Conservation (phyloP, 2,329 filamentous ascomycete species). For the Xylariaceae sp. region DNA sequence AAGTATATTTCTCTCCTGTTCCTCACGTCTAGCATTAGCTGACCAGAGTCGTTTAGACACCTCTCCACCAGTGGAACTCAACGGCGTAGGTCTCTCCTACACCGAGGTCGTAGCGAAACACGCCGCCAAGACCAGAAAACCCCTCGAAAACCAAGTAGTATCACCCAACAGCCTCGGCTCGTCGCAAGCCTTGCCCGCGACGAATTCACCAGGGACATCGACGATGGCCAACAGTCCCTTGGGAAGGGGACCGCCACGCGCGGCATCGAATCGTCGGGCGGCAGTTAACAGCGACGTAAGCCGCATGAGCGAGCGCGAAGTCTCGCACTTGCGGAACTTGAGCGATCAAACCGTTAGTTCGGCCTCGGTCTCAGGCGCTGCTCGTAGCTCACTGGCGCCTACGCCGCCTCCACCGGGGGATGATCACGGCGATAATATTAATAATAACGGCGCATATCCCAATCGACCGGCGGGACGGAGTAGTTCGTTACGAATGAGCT, state of each 20-base stretch:
- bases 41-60: conserved; percentile 6
- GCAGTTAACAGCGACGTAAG: conserved; percentile 37
- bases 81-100: conserved; percentile 22
- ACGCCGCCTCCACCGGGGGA: conserved; percentile 10
- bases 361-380: conserved; percentile 9
- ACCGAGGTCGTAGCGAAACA: conserved; percentile 37
- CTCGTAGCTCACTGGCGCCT: conserved; percentile 1
- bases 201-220: background rate
- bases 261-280: conserved; percentile 16
- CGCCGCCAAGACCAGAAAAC: conserved; percentile 26
- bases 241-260: conserved; percentile 6
- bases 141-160: conserved; percentile 28
- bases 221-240: conserved; percentile 28
- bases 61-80: conserved; percentile 4
- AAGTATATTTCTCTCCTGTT: background rate
- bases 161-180: conserved; percentile 29
- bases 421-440: background rate
- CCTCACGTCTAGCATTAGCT: background rate
- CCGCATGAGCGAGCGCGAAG: conserved; percentile 37
- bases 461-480: background rate
- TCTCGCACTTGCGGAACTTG: conserved; percentile 37
- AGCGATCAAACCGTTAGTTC: conserved; percentile 40
- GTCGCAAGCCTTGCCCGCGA: conserved; percentile 6
- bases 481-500: conserved; percentile 20
- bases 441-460: background rate